Conservation (phyloP, 2,329 filamentous ascomycete species). For the Fusarium miscanthi region DNA sequence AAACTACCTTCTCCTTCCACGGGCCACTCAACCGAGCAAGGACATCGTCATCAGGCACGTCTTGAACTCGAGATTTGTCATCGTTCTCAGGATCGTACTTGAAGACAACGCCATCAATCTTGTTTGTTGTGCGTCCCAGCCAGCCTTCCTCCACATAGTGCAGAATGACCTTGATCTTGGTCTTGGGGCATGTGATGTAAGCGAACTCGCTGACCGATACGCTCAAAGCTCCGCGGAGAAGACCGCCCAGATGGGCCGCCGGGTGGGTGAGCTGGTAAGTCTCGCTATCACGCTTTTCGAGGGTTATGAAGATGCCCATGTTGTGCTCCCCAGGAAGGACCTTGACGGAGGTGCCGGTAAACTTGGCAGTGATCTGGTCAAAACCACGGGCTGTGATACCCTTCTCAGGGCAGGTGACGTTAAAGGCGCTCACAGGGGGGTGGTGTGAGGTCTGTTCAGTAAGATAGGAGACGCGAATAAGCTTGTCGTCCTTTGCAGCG, state of each 20-base stretch:
- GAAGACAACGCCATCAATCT: slow-evolving; percentile 91
- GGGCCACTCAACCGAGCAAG: slow-evolving; percentile 84
- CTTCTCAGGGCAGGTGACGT: slow-evolving; percentile 90
- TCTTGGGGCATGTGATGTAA: slow-evolving; percentile 90
- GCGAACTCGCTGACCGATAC: slow-evolving; percentile 91
- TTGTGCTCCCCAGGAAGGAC: slow-evolving; percentile 94
- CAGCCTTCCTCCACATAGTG: slow-evolving; percentile 96
- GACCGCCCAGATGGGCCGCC: slow-evolving; percentile 88
- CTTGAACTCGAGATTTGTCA: slow-evolving; percentile 80
- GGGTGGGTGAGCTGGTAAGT: slow-evolving; percentile 96
- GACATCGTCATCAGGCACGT: slow-evolving; percentile 86
- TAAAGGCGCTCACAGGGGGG: slow-evolving; percentile 96
- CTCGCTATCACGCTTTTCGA: slow-evolving; percentile 84
- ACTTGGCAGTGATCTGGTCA: slow-evolving; percentile 97
- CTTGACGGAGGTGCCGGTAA: slow-evolving; percentile 93
- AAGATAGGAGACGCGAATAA: slow-evolving; percentile 88
- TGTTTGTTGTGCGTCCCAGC: slow-evolving; percentile 91
- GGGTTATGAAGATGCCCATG: slow-evolving; percentile 91
- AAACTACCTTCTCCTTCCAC: slow-evolving; percentile 80
- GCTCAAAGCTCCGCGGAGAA: slow-evolving; percentile 87
- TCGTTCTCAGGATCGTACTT: slow-evolving; percentile 90
- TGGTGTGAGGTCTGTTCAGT: slow-evolving; percentile 99
- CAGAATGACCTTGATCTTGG: slow-evolving; percentile 89
- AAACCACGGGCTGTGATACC: slow-evolving; percentile 90
- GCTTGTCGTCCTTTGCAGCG: slow-evolving; percentile 57